Evolutionary conservation across 352 stramenopile species (phyloP), one percentile per base, ranked within the genome.

Genomic region (Pythium brachiatum): DNA sequence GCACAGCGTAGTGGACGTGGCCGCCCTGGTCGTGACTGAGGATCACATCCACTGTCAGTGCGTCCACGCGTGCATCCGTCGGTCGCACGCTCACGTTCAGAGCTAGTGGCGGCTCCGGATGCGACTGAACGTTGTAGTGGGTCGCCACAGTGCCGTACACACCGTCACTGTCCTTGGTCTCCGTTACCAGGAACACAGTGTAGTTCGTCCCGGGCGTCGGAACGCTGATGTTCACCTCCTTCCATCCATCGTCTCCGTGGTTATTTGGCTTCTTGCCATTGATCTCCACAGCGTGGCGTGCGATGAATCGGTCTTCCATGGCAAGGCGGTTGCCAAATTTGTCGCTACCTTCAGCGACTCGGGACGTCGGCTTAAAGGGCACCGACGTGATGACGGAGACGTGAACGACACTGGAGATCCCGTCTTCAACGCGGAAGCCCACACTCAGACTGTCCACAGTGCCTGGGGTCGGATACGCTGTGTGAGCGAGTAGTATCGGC

Each of bases 141-240:
- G 69, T 78, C 2, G 86, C 86, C 18, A 94, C 82, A 9, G 69
- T 81, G 0, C 85, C 85, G 53, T 82, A 94, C 21, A 92, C 83
- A 3, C 85, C 85, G 16, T 85, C 79, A 38, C 83, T 92, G 36
- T 54, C 60, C 9, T 66, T 71, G 0, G 83, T 94, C 60, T 94
- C 85, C 0, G 85, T 88, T 11, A 91, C 82, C 12, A 94, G 57
- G 51, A 84, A 72, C n/a, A 92, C 67, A 0, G 81, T 90, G 69
- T 92, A 92, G 60, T 88, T 89, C 0, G 62, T 51, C 7, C 76
- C 78, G 12, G 80, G 57, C 4, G 66, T 60, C 11, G 86, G 82
- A 0, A 91, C 83, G 16, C 57, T 60, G 21, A 93, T 64, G 15
- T 83, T 74, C 25, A 91, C 53, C 53, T 90, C 77, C 27, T 59